Evolutionary conservation across 148 eudicot genomes (phyloP).

Genomic region (Gaultheria prostrata): DNA sequence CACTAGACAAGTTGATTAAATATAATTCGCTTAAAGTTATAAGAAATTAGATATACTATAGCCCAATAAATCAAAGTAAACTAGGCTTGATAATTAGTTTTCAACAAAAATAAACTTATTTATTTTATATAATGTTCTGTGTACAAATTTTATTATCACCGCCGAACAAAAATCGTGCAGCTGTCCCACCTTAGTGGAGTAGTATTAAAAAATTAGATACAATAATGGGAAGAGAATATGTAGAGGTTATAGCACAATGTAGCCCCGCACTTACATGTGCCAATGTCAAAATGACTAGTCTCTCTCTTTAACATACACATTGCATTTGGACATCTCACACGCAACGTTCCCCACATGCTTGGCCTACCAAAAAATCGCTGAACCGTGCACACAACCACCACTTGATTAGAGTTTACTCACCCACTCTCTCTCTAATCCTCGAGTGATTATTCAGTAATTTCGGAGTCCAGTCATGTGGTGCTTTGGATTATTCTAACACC

Average conservation of each 20-base stretch:
- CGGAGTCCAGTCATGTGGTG: no score
- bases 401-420: conserved; percentile 4
- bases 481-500: no score
- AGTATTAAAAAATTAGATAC: not conserved
- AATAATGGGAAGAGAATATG: conserved; percentile 1
- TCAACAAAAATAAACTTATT: no score
- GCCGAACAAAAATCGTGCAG: no score
- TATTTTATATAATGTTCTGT: no score
- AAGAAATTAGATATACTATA: no score
- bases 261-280: conserved; percentile 13
- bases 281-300: not conserved
- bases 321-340: conserved; percentile 26
- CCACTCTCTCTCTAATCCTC: not conserved
- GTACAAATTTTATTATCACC: no score
- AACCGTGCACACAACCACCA: conserved; percentile 38
- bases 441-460: no score
- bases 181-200: not conserved
- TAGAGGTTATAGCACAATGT: not conserved
- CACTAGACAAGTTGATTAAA: no score
- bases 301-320: not conserved
- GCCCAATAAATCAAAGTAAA: no score
- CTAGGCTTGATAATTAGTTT: no score
- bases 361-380: conserved; percentile 13
- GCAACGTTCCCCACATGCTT: conserved; percentile 26
- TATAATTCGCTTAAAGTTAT: no score